phyloP scores from a whole-genome alignment of 805 yeast species.

The Hanseniaspora meyeri region DNA sequence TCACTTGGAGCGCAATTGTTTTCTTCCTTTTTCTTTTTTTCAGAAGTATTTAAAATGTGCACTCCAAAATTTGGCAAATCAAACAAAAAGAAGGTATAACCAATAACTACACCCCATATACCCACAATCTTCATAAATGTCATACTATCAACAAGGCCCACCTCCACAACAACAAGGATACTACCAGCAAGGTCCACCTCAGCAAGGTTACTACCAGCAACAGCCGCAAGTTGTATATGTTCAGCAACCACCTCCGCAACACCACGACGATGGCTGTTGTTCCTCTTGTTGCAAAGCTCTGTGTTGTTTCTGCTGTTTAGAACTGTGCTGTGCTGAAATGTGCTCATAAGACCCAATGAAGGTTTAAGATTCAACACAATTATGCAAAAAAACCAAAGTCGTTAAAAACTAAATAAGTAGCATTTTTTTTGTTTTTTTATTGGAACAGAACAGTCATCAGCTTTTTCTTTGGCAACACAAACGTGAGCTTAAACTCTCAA shows the following conservation, averaged over 20 bases:
- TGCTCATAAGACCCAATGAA: not conserved
- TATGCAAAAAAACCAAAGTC: not conserved
- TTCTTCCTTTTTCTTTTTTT: too few species aligned
- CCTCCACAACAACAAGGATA: constrained; percentile 9
- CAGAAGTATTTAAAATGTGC: too few species aligned
- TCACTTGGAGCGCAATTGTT: not conserved
- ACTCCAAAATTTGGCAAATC: too few species aligned
- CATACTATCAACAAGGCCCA: constrained; percentile 15
- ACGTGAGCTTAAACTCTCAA: not conserved
- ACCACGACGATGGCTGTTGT: constrained; percentile 21
- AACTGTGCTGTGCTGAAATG: constrained; percentile 21
- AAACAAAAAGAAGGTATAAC: too few species aligned
- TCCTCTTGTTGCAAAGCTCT: constrained; percentile 23
- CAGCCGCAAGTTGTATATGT: constrained; percentile 20
- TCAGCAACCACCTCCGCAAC: constrained; percentile 21
- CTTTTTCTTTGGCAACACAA: not conserved
- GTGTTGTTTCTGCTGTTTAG: constrained; percentile 26
- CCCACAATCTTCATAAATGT: not conserved
- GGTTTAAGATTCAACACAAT: not conserved
- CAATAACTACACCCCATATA: not conserved
- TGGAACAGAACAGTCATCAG: too few species aligned
- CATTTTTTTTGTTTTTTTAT: too few species aligned
- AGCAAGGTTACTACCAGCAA: constrained; percentile 19
- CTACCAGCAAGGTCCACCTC: constrained; percentile 19
- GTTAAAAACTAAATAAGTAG: not conserved